Percentiles rank a stretch among this genome's conserved stretches.
These are phyloP conservation scores for Herpetomonas tarakana DNA, from an alignment of 208 protist species.

Conservation along the genomic window DNA sequence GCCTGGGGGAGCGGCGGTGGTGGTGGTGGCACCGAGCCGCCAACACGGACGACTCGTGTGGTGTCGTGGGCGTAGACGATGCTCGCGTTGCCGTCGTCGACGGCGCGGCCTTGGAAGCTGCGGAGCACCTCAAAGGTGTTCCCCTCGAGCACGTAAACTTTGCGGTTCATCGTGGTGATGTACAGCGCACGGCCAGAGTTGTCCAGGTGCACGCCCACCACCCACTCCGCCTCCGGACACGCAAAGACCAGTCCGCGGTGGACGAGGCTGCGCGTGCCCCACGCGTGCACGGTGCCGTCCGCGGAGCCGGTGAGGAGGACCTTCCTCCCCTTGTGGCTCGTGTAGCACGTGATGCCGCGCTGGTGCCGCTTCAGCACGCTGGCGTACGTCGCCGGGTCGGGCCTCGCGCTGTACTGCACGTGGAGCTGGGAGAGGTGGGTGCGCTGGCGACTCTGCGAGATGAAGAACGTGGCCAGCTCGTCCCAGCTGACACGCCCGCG, in stretches of 20 bases:
- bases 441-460: slow-evolving; percentile 59
- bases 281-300: slow-evolving; percentile 72
- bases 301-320: slow-evolving; percentile 70
- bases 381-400: slow-evolving; percentile 25
- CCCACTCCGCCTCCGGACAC: slow-evolving; percentile 45
- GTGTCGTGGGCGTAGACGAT: slow-evolving; percentile 69
- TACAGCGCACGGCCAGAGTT: slow-evolving; percentile 39
- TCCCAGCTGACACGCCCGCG: slow-evolving; percentile 64
- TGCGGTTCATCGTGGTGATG: slow-evolving; percentile 67
- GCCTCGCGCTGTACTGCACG: slow-evolving; percentile 33
- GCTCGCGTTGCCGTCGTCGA: slow-evolving; percentile 37
- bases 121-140: slow-evolving; percentile 66
- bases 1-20: not conserved
- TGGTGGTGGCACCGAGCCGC: slow-evolving; percentile 24
- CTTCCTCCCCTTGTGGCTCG: slow-evolving; percentile 31
- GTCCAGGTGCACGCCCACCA: slow-evolving; percentile 72
- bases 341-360: slow-evolving; percentile 40
- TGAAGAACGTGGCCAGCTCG: slow-evolving; percentile 74
- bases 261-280: slow-evolving; percentile 42
- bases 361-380: slow-evolving; percentile 22
- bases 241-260: slow-evolving; percentile 64
- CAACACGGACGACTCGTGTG: slow-evolving; percentile 43
- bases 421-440: slow-evolving; percentile 47
- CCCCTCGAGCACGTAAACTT: slow-evolving; percentile 60
- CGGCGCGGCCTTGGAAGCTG: slow-evolving; percentile 60